These are phyloP conservation scores for Luzula sylvatica DNA, from an alignment of 176 grass and related monocot species.

Conservation along the genomic window DNA sequence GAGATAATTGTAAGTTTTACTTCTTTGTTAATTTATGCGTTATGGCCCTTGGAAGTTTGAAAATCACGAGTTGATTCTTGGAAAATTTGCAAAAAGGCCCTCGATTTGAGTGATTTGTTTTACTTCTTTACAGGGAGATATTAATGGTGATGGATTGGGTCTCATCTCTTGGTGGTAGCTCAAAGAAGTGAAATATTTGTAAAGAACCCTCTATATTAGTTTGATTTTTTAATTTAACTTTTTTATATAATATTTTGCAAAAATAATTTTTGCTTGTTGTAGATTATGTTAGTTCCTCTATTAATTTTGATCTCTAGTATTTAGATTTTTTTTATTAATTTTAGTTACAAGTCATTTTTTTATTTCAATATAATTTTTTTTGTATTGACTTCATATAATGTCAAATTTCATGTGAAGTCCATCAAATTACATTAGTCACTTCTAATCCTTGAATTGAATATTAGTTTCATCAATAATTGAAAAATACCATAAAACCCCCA, in stretches of 20 bases:
- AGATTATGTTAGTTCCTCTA: no score
- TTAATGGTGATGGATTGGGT: constrained; percentile 78
- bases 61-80: not conserved
- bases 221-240: not conserved
- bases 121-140: constrained; percentile 52
- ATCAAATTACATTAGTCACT: no score
- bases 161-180: constrained; percentile 68
- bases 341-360: no score
- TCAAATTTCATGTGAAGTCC: no score
- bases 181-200: not conserved
- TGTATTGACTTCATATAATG: no score
- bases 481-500: no score
- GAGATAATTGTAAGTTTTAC: constrained; percentile 50
- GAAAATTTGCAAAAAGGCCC: not conserved
- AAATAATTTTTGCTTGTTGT: no score
- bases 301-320: no score
- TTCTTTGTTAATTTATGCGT: not conserved
- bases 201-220: not conserved
- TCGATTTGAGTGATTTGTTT: not conserved
- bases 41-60: not conserved
- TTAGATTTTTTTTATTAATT: no score
- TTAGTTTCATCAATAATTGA: no score
- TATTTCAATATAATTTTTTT: no score
- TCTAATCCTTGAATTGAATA: no score
- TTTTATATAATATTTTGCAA: not conserved